A percentile compares a stretch with the other conserved stretches of the same genome.
Conservation (phyloP, 2,329 filamentous ascomycete genomes). For the Fusarium tuaranense region DNA sequence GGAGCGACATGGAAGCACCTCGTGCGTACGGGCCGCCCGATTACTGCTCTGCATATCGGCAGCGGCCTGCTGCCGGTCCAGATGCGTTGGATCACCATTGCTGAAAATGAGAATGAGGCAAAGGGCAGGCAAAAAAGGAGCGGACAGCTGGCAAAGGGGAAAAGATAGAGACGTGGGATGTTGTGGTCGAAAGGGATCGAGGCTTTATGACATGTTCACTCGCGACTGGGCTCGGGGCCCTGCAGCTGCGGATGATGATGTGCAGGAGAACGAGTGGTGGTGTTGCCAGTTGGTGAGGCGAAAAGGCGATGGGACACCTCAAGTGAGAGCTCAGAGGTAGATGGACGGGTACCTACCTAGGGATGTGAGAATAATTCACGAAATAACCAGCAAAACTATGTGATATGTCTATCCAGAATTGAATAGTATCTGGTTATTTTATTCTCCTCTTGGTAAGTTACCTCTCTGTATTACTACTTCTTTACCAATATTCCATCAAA, state of each 20-base stretch:
- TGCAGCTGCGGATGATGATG: constrained; percentile 37
- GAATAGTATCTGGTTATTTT: background rate
- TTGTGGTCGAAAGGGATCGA: constrained; percentile 22
- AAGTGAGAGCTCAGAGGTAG: background rate
- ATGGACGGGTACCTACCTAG: background rate
- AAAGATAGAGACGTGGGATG: constrained; percentile 22
- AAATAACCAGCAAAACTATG: background rate
- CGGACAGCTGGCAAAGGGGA: constrained; percentile 26
- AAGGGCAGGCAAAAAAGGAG: background rate
- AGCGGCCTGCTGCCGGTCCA: constrained; percentile 15
- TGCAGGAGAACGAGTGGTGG: constrained; percentile 17
- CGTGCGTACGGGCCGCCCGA: constrained; percentile 17
- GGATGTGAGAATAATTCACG: background rate
- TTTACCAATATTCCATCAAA: background rate
- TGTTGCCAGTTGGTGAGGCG: constrained; percentile 33
- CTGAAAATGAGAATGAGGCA: constrained; percentile 12
- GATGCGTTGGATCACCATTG: constrained; percentile 42
- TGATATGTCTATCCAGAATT: background rate
- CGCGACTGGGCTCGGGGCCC: constrained; percentile 42
- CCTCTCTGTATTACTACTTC: background rate
- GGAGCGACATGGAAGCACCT: constrained; percentile 49
- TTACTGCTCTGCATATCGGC: constrained; percentile 16
- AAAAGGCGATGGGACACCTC: constrained; percentile 13
- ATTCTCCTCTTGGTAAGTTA: background rate
- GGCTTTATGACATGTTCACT: constrained; percentile 46